Percentiles rank a stretch among this genome's conserved stretches.
These are phyloP conservation scores for Petrea volubilis DNA, from an alignment of 257 asterid genomes.

Conservation along the genomic window DNA sequence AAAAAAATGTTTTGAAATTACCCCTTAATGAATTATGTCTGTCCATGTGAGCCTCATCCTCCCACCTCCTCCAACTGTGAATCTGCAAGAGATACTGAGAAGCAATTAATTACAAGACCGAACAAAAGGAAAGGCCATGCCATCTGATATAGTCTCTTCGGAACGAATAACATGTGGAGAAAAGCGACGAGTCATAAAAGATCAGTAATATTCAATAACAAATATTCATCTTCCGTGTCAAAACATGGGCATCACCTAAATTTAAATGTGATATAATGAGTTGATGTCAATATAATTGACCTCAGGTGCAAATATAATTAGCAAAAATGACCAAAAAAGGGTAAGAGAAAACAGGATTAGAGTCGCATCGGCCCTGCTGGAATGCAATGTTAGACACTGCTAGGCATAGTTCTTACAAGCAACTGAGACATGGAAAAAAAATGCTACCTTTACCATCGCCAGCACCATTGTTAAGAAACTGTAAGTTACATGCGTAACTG, in stretches of 20 bases:
- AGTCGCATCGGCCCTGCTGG: neutral
- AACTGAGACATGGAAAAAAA: neutral
- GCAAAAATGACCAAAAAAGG: neutral
- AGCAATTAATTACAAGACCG: neutral
- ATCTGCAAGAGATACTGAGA: slow-evolving; percentile 40
- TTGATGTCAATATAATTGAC: too few species aligned
- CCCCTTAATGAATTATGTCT: slow-evolving; percentile 51
- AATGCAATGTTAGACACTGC: neutral
- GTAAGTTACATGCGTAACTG: slow-evolving; percentile 67
- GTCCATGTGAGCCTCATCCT: slow-evolving; percentile 68
- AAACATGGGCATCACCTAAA: neutral
- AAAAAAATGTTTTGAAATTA: slow-evolving; percentile 14
- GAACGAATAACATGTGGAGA: too few species aligned
- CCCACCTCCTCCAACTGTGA: slow-evolving; percentile 78
- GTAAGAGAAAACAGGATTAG: neutral
- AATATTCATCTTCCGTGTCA: neutral
- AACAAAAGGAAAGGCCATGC: neutral
- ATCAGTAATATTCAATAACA: neutral
- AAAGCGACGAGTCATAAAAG: too few species aligned
- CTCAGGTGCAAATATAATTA: neutral
- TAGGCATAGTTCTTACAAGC: neutral
- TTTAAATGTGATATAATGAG: neutral
- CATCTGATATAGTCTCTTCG: too few species aligned
- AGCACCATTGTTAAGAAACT: slow-evolving; percentile 81
- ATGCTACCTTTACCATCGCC: slow-evolving; percentile 66